These are phyloP conservation scores for Leccinum griseonigrum DNA, from an alignment of 1,284 basidiomycete genomes.

Conservation along the genomic window DNA sequence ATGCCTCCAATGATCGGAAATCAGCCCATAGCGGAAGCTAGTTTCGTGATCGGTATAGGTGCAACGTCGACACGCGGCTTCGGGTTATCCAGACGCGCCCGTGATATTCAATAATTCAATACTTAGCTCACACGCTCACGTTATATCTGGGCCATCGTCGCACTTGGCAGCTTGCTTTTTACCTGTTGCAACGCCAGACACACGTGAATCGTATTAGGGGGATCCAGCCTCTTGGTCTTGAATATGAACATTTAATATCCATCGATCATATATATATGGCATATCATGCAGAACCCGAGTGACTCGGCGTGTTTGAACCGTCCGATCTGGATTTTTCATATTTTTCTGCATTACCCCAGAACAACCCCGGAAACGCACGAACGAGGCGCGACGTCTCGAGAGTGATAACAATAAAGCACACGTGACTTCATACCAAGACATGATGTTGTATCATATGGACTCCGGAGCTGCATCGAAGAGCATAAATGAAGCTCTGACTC, in stretches of 20 bases:
- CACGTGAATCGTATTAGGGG: background rate
- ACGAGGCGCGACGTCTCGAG: background rate
- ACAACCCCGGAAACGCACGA: background rate
- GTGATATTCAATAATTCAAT: background rate
- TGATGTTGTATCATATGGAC: background rate
- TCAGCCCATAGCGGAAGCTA: slow-evolving; percentile 17
- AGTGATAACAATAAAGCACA: background rate
- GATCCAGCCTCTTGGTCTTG: background rate
- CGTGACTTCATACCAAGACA: background rate
- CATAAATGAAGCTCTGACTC: background rate
- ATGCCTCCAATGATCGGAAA: background rate
- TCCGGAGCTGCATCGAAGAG: background rate
- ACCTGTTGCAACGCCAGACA: background rate
- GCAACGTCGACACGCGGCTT: background rate
- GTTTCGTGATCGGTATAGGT: background rate
- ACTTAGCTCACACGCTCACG: background rate
- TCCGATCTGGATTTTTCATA: background rate
- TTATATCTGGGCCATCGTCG: background rate
- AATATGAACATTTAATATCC: background rate
- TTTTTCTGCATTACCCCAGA: background rate
- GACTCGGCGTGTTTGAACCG: background rate
- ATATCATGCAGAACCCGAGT: background rate
- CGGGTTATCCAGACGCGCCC: background rate
- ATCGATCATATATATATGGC: background rate
- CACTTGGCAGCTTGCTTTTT: background rate